Evolutionary conservation across 352 stramenopile genomes (phyloP).

Genomic region (Phytophthora pinifolia): DNA sequence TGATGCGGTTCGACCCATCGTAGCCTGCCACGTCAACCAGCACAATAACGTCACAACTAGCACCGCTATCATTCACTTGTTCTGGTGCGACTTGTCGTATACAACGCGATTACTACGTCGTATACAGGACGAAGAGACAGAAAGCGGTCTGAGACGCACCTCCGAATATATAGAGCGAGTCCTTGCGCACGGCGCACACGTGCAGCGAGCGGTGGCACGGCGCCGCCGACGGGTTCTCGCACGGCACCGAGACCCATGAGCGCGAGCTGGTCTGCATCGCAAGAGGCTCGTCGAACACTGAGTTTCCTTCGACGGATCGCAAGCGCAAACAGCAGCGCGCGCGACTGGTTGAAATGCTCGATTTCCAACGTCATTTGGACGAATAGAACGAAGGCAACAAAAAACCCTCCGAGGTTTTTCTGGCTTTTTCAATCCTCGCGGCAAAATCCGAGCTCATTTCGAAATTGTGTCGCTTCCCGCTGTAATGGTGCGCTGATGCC

Average conservation of each 20-base stretch:
- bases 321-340: not conserved
- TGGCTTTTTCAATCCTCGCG: not conserved
- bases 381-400: not conserved
- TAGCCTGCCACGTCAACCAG: constrained; percentile 57
- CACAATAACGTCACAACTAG: not conserved
- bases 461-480: constrained; percentile 10
- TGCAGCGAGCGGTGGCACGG: constrained; percentile 94
- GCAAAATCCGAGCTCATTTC: constrained; percentile 7
- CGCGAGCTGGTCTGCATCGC: constrained; percentile 46
- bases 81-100: not conserved
- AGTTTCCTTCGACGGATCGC: constrained; percentile 16
- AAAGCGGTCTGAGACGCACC: constrained; percentile 29
- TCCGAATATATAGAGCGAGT: constrained; percentile 94
- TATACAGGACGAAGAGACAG: not conserved
- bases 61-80: too few relatives aligned
- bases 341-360: constrained; percentile 1
- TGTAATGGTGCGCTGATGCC: constrained; percentile 17
- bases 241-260: constrained; percentile 73
- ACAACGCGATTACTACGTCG: not conserved
- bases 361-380: not conserved
- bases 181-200: constrained; percentile 87
- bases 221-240: constrained; percentile 77
- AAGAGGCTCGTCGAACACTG: constrained; percentile 4
- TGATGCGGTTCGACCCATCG: constrained; percentile 91
- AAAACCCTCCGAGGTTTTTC: constrained; percentile 9